Percentiles rank a stretch among this genome's conserved stretches.
Conservation (phyloP, 2,329 filamentous ascomycete genomes). For the Fusarium hostae region DNA sequence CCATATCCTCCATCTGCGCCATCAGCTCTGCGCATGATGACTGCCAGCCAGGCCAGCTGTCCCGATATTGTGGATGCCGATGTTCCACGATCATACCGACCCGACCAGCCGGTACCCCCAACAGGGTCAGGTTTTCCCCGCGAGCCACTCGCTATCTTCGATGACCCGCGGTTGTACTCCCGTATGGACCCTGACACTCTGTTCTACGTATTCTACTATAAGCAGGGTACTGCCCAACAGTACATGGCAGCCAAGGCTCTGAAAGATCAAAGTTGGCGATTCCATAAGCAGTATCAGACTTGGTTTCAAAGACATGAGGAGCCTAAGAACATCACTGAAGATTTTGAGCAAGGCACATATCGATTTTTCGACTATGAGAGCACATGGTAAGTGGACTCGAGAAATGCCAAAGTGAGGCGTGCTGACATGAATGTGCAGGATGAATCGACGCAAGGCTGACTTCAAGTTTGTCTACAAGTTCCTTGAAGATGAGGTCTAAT, state of each 20-base stretch:
- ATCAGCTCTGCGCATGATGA: constrained; percentile 78
- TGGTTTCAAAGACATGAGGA: constrained; percentile 99
- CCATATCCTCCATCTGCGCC: constrained; percentile 70
- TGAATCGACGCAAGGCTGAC: constrained; percentile 97
- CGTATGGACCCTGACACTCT: constrained; percentile 95
- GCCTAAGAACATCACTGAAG: constrained; percentile 97
- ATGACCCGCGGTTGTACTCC: constrained; percentile 87
- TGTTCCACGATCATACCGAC: constrained; percentile 83
- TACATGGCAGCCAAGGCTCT: constrained; percentile 95
- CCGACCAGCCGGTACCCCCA: constrained; percentile 79
- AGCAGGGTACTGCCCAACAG: constrained; percentile 94
- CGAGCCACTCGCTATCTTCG: constrained; percentile 90
- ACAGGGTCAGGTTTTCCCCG: constrained; percentile 89
- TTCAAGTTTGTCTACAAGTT: constrained; percentile 99
- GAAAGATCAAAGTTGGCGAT: constrained; percentile 98
- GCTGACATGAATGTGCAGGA: constrained; percentile 68
- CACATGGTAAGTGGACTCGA: constrained; percentile 78
- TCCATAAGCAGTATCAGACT: constrained; percentile 99
- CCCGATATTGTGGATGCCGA: constrained; percentile 84
- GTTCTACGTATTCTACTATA: constrained; percentile 99
- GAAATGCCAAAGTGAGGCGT: neutral
- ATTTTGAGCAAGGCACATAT: constrained; percentile 98
- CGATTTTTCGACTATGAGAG: constrained; percentile 99
- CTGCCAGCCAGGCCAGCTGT: constrained; percentile 76
- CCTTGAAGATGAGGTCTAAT: constrained; percentile 87